Percentiles rank a stretch among this genome's conserved stretches.
Evolutionary conservation across 2,329 filamentous ascomycete species (phyloP).

Genomic region (Grosmannia huntii): DNA sequence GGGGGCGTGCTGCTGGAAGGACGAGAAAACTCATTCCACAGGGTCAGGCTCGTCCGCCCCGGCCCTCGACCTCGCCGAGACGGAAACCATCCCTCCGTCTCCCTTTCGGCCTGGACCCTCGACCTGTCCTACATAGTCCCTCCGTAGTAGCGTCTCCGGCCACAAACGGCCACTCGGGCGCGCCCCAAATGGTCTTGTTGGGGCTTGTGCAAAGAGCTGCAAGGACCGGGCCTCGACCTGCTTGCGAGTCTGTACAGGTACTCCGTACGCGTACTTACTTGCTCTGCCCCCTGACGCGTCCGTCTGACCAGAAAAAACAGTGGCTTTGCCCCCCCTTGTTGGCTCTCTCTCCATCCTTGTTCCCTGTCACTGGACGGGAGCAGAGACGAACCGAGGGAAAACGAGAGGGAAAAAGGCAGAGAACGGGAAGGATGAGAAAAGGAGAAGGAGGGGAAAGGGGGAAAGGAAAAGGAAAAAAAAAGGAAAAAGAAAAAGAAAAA

Average conservation of each 20-base stretch:
- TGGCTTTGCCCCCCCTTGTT: background rate
- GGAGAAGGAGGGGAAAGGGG: too few relatives aligned
- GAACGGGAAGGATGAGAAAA: too few relatives aligned
- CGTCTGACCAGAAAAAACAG: background rate
- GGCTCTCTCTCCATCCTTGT: conserved; percentile 1
- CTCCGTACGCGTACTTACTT: too few relatives aligned
- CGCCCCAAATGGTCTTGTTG: too few relatives aligned
- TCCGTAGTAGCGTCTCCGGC: background rate
- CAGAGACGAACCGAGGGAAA: background rate
- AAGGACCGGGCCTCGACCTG: too few relatives aligned
- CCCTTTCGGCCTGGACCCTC: too few relatives aligned
- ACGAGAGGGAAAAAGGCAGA: background rate
- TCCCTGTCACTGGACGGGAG: conserved; percentile 2
- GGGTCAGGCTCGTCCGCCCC: background rate
- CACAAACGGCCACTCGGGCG: background rate
- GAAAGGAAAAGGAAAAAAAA: too few relatives aligned
- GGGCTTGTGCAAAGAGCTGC: too few relatives aligned
- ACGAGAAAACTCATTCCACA: too few relatives aligned
- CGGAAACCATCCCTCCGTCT: background rate
- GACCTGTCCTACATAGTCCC: too few relatives aligned
- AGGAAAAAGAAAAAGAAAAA: background rate
- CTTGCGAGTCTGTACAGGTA: background rate
- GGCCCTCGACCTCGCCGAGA: background rate
- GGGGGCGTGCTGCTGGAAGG: too few relatives aligned
- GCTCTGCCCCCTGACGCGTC: background rate